phyloP scores from a whole-genome alignment of 164 flowering plant species.

The Cinnamomum chago region DNA sequence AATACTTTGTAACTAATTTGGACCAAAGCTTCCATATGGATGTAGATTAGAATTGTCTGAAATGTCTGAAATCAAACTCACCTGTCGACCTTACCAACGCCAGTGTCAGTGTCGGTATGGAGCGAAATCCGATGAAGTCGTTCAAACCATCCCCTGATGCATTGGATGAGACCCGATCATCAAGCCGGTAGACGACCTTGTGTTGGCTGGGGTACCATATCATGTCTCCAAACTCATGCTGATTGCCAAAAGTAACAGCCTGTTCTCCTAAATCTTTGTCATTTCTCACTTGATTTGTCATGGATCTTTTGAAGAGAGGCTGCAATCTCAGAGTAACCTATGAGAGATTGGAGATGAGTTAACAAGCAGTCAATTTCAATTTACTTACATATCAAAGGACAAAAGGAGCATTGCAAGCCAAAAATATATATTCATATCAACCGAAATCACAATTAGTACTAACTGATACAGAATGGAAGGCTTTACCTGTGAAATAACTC shows the following conservation, averaged over 20 bases:
- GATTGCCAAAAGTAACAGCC: slow-evolving; percentile 38
- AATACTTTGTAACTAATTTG: not conserved
- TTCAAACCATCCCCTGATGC: slow-evolving; percentile 41
- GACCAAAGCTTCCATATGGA: not conserved
- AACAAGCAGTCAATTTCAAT: not conserved
- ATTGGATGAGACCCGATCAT: slow-evolving; percentile 43
- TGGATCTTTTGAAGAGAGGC: slow-evolving; percentile 60
- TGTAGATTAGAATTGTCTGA: not conserved
- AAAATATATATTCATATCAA: no score
- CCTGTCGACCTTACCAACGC: slow-evolving; percentile 40
- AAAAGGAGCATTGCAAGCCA: no score
- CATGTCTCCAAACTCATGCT: slow-evolving; percentile 51
- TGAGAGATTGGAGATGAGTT: not conserved
- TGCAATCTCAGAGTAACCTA: slow-evolving; percentile 61
- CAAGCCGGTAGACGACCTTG: slow-evolving; percentile 46
- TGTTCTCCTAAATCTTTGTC: slow-evolving; percentile 53
- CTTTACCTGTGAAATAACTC: slow-evolving; percentile 70
- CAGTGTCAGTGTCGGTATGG: slow-evolving; percentile 27
- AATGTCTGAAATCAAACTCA: slow-evolving; percentile 1
- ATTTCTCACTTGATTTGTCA: slow-evolving; percentile 27
- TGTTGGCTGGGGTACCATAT: slow-evolving; percentile 42
- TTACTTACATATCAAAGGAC: not conserved
- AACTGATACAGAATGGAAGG: not conserved
- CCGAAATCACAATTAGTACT: no score
- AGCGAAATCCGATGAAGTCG: slow-evolving; percentile 44